Conservation (phyloP, 768 basidiomycete species). For the Lepiota venenata region DNA sequence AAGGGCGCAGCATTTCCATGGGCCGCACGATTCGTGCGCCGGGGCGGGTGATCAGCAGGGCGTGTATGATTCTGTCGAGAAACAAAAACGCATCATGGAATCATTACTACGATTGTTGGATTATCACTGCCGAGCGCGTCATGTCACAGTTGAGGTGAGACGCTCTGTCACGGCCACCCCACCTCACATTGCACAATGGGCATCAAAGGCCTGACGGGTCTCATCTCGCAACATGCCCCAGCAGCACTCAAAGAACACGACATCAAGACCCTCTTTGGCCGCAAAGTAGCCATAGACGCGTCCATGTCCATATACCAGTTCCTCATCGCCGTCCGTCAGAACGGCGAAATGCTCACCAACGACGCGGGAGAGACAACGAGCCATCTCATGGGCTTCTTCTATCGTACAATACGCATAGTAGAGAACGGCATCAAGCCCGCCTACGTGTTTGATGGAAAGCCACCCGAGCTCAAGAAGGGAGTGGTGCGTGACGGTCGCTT, state of each 20-base stretch:
- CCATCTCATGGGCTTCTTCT: conserved; percentile 99
- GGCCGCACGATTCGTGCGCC: too few species aligned
- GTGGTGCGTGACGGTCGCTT: conserved; percentile 63
- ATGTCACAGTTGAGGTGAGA: background rate
- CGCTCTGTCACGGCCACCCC: background rate
- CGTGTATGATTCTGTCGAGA: too few species aligned
- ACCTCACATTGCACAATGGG: conserved; percentile 50
- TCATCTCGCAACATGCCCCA: conserved; percentile 90
- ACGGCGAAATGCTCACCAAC: conserved; percentile 95
- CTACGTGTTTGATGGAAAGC: conserved; percentile 98
- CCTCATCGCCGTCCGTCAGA: conserved; percentile 94
- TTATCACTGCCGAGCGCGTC: background rate
- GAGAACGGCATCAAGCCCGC: conserved; percentile 98
- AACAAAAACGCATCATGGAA: too few species aligned
- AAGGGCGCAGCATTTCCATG: too few species aligned
- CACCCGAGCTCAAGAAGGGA: conserved; percentile 94
- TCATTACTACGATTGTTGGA: too few species aligned
- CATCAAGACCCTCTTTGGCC: conserved; percentile 95
- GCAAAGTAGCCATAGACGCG: conserved; percentile 98
- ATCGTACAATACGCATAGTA: conserved; percentile 94
- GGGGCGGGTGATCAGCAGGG: too few species aligned
- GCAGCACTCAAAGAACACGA: conserved; percentile 87
- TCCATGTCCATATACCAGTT: conserved; percentile 98
- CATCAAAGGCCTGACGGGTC: conserved; percentile 92
- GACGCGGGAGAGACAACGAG: conserved; percentile 98